phyloP scores from a whole-genome alignment of 2,329 filamentous ascomycete genomes.

The Colletotrichum australisinense region DNA sequence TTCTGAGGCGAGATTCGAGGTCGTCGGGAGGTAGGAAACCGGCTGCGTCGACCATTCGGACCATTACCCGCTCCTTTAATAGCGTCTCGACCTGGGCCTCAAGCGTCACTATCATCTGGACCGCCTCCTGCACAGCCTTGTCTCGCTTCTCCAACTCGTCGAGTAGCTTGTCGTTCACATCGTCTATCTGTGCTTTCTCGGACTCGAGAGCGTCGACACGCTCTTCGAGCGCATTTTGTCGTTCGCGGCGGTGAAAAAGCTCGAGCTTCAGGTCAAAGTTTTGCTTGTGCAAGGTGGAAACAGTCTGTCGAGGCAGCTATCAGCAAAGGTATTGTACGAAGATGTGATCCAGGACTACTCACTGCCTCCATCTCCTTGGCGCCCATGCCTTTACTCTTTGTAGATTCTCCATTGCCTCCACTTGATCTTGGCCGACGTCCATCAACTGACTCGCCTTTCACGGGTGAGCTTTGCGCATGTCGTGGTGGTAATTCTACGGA shows the following conservation, averaged over 20 bases:
- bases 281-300: slow-evolving; percentile 78
- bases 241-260: slow-evolving; percentile 75
- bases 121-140: slow-evolving; percentile 77
- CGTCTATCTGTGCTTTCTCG: slow-evolving; percentile 64
- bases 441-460: slow-evolving; percentile 47
- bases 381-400: slow-evolving; percentile 67
- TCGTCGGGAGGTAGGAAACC: slow-evolving; percentile 47
- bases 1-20: slow-evolving; percentile 39
- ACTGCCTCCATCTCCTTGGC: slow-evolving; percentile 77
- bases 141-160: slow-evolving; percentile 75
- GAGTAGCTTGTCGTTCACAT: slow-evolving; percentile 69
- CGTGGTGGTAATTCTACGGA: slow-evolving; percentile 50
- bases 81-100: slow-evolving; percentile 70
- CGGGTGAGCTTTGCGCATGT: slow-evolving; percentile 52
- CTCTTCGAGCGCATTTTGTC: slow-evolving; percentile 69
- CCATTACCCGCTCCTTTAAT: slow-evolving; percentile 64
- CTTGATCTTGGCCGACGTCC: slow-evolving; percentile 57
- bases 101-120: slow-evolving; percentile 74
- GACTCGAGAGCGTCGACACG: slow-evolving; percentile 65
- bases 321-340: slow-evolving; percentile 8
- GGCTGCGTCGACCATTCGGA: slow-evolving; percentile 60
- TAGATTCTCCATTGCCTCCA: slow-evolving; percentile 49
- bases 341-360: slow-evolving; percentile 16
- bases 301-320: slow-evolving; percentile 55
- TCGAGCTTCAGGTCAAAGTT: slow-evolving; percentile 84